A percentile compares a stretch with the other conserved stretches of the same genome.
Evolutionary conservation across 257 asterid genomes (phyloP).

Genomic region (Leptodermis oblonga): DNA sequence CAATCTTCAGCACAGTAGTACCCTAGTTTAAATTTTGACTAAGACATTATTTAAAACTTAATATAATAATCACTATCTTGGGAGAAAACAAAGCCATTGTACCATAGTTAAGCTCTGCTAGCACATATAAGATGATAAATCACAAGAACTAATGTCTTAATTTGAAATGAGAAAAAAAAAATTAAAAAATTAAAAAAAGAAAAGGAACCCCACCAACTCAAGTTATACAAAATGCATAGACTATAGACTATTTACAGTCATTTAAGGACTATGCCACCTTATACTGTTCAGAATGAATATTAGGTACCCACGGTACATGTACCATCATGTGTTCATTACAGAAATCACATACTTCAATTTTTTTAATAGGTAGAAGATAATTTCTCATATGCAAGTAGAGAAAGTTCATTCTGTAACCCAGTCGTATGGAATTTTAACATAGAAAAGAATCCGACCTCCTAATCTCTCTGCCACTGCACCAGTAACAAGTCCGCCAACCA

Average conservation of each 20-base stretch:
- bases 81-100: neutral
- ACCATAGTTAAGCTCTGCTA: neutral
- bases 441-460: conserved; percentile 62
- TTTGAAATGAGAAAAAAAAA: too few species aligned
- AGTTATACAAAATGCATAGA: neutral
- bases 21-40: neutral
- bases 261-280: neutral
- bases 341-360: neutral
- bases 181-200: too few species aligned
- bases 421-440: conserved; percentile 7
- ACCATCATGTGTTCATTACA: too few species aligned
- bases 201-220: neutral
- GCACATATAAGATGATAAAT: neutral
- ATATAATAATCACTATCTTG: neutral
- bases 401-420: conserved; percentile 7
- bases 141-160: neutral
- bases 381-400: neutral
- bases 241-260: neutral
- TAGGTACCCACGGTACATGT: neutral
- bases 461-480: conserved; percentile 93
- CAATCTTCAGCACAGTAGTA: neutral
- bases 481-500: conserved; percentile 72
- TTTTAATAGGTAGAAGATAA: neutral
- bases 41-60: neutral
- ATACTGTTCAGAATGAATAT: neutral